A percentile compares a stretch with the other conserved stretches of the same genome.
Evolutionary conservation across 306 rosid genomes (phyloP).

Genomic region (cucumber (Cucumis sativus)): DNA sequence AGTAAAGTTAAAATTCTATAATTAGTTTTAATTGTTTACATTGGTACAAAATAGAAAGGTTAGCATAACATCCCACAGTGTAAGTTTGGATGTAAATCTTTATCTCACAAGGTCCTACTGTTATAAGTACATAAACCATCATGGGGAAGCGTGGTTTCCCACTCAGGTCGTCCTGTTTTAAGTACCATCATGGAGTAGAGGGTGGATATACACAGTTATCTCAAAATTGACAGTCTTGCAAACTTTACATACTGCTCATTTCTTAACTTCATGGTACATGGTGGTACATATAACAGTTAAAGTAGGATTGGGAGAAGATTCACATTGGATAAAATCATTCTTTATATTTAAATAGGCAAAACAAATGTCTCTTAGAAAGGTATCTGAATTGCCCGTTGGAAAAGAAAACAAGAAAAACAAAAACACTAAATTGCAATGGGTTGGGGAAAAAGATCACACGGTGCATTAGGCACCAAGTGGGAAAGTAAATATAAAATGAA

Average conservation of each 20-base stretch:
- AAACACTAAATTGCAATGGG: background rate
- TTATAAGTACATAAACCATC: background rate
- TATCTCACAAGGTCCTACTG: background rate
- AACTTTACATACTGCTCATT: background rate
- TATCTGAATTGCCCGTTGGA: background rate
- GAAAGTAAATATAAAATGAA: background rate
- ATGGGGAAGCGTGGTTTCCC: background rate
- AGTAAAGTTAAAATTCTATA: background rate
- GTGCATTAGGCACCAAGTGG: background rate
- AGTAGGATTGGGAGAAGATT: background rate
- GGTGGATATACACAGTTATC: background rate
- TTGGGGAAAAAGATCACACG: background rate
- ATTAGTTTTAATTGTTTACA: background rate
- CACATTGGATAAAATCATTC: background rate
- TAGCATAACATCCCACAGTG: background rate
- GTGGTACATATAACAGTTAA: background rate
- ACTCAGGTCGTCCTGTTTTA: background rate
- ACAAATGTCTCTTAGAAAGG: background rate
- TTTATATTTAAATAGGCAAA: background rate
- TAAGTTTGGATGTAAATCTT: background rate
- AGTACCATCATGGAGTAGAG: background rate
- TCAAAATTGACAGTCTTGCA: background rate
- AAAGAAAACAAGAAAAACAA: background rate
- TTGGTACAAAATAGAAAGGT: background rate
- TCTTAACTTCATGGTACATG: background rate